These are phyloP conservation scores for Lodderomyces orthopsilosis DNA, from an alignment of 1,139 yeast species.

Conservation along the genomic window DNA sequence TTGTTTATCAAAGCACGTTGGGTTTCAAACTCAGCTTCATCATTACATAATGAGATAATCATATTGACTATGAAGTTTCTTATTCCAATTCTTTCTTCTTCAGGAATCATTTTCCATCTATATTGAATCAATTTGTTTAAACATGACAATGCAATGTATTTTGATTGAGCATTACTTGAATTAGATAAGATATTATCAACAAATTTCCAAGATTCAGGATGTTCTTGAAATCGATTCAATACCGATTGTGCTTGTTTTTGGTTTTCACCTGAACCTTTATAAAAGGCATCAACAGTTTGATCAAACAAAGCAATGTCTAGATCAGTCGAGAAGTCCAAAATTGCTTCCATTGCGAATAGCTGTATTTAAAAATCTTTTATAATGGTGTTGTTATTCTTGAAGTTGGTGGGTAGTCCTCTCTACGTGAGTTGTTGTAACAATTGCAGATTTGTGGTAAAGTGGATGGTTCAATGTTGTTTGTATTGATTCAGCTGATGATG, in stretches of 20 bases:
- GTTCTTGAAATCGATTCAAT: conserved; percentile 86
- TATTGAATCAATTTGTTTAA: conserved; percentile 87
- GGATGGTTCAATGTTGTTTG: too few relatives aligned
- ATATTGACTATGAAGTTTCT: conserved; percentile 87
- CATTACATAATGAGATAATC: conserved; percentile 91
- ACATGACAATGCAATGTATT: conserved; percentile 87
- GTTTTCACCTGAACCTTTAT: conserved; percentile 74
- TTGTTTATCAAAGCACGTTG: conserved; percentile 87
- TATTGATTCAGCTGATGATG: too few relatives aligned
- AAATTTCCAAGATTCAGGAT: conserved; percentile 94
- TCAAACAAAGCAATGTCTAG: conserved; percentile 80
- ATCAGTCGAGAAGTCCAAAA: conserved; percentile 83
- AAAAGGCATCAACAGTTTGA: conserved; percentile 83
- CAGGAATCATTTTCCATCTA: conserved; percentile 91
- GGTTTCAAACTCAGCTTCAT: conserved; percentile 67
- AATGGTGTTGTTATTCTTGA: neutral
- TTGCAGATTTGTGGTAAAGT: too few relatives aligned
- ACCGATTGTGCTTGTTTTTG: conserved; percentile 82
- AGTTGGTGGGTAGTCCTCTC: neutral
- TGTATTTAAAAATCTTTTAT: too few relatives aligned
- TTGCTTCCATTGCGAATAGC: conserved; percentile 64
- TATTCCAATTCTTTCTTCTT: conserved; percentile 82
- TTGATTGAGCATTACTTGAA: conserved; percentile 79
- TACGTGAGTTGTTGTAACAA: too few relatives aligned
- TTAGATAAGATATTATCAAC: conserved; percentile 86